Evolutionary conservation across 2,329 filamentous ascomycete species (phyloP), one percentile per base, ranked within the genome.

Genomic region (Aspergillus candidus): DNA sequence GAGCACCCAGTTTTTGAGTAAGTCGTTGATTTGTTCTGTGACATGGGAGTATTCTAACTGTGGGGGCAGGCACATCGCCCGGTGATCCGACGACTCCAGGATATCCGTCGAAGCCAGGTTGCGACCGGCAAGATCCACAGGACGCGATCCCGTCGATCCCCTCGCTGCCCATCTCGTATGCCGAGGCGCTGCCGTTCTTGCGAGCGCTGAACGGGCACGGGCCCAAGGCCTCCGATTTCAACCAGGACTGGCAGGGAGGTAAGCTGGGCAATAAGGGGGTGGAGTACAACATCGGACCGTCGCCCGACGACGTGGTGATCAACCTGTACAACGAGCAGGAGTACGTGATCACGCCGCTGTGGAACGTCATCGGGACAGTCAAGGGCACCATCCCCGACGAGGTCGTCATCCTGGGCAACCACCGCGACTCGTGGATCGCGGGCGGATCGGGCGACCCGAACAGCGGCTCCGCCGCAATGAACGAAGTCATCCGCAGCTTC

Each of bases 361-460:
- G 89, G 89, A 85, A 98, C 60, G 87, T 93, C 2, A 91, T 97
- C 52, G 91, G 91, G 35, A 74, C 93, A 36, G 87, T 98, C 63
- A 95, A 95, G 57, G 93, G 91, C 8, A 86, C 84, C 0, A 80
- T 93, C 31, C 74, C 82, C 0, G 82, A 95, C 56, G 89, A 96
- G 59, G 88, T 95, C 1, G 74, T 98, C 36, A 77, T 98, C 3
- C 71, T 97, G 29, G 89, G 90, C n/a, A 95, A 94, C 59, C 90
- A 95, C 60, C 81, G 89, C 30, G 89, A 95, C 66, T 87, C 90
- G 0, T 94, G 88, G 88, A 84, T 91, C 57, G 83, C 83, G 14
- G 88, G 88, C n/a, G 87, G 88, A 17, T 86, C 86, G 12, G 85
- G 76, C 11, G 88, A 94, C 55, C 88, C 88, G 1, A 91, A 91